Evolutionary conservation across 805 yeast species (phyloP), one percentile per base, ranked within the genome.

Genomic region (Kockiozyma suomiensis): DNA sequence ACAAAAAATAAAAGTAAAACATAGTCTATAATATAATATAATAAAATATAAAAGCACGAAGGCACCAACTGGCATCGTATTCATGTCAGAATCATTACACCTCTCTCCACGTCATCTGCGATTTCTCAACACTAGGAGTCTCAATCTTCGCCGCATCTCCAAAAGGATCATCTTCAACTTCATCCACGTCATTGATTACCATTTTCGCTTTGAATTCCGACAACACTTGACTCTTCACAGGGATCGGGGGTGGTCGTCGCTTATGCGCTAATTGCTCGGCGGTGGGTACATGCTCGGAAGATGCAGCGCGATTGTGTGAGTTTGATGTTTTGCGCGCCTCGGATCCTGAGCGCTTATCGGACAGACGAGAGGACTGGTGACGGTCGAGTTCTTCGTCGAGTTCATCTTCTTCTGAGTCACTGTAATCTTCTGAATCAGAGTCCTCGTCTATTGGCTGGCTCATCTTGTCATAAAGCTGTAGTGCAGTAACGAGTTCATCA

Each of bases 401-500:
- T 26, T 55, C 59, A 48, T 51, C 76, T 37, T 74, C 73, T 15
- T 77, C 76, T 12, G 75, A 79, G 59, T 76, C 80, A 4, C 19
- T 38, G 6, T 72, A 73, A 25, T 75, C 77, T 17, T 76, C 78
- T 12, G 79, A 79, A 56, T 79, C 83, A 48, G 74, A 74, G 32
- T 73, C 77, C 37, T 70, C 70, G 32, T 75, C 80, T 12, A 78
- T 55, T 66, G 83, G 73, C 60, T 77, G 63, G 66, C 85, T 73
- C 76, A 77, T 73, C 50, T 80, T 79, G 59, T 92, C 96, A 71
- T 84, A 92, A 54, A 78, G 74, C 67, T 84, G 83, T 68, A 94
- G 79, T 0, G 91, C 86, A 3, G 77, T 76, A 5, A 94, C 96
- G 62, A 94, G 80, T 71, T 90, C 92, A 68, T 94, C 99, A 71